A percentile compares a stretch with the other conserved stretches of the same genome.
These are phyloP conservation scores for Hexamita inflata DNA, from an alignment of 208 protist genomes.

Conservation along the genomic window DNA sequence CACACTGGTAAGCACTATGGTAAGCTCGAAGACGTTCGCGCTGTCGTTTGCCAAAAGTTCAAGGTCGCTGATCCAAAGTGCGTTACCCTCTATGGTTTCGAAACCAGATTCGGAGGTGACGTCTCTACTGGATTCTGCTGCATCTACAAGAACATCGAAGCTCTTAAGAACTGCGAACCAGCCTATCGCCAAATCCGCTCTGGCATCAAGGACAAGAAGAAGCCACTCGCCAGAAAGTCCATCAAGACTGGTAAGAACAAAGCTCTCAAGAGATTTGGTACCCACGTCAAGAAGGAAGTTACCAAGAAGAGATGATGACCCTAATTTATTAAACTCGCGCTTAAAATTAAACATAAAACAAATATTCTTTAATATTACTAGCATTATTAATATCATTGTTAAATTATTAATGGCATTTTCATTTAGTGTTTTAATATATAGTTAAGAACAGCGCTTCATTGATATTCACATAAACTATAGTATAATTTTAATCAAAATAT, in stretches of 20 bases:
- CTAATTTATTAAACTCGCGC: too few relatives aligned
- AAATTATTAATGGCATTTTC: too few relatives aligned
- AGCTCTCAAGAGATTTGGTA: background rate
- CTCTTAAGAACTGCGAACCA: conserved; percentile 13
- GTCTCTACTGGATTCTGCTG: background rate
- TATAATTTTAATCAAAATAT: too few relatives aligned
- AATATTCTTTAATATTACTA: too few relatives aligned
- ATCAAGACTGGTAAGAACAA: conserved; percentile 24
- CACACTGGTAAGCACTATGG: background rate
- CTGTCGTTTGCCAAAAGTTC: background rate
- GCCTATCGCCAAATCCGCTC: background rate
- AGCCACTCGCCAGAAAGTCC: background rate
- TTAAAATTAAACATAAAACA: too few relatives aligned
- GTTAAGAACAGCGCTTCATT: too few relatives aligned
- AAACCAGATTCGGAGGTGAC: conserved; percentile 19
- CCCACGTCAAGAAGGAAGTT: too few relatives aligned
- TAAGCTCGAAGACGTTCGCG: background rate
- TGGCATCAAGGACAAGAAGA: background rate
- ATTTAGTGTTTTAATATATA: too few relatives aligned
- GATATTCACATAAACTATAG: too few relatives aligned
- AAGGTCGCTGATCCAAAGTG: background rate
- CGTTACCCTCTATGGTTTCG: background rate
- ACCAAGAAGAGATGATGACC: too few relatives aligned
- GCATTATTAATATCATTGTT: too few relatives aligned
- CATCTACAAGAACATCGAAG: background rate